phyloP scores from a whole-genome alignment of 2,329 filamentous ascomycete species.

The Cryphonectria nitschkei region DNA sequence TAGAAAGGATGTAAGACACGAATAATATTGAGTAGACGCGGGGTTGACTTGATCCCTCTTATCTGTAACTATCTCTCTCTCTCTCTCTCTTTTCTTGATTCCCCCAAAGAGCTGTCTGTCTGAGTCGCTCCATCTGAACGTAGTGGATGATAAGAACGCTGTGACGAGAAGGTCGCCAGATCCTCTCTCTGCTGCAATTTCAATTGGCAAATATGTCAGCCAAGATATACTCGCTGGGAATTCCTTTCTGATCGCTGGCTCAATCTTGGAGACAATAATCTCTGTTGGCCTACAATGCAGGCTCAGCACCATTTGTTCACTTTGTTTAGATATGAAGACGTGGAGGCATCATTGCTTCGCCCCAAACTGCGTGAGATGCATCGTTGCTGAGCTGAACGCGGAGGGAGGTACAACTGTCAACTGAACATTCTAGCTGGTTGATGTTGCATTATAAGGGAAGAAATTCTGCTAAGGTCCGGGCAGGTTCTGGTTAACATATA shows the following conservation, averaged over 20 bases:
- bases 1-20: background rate
- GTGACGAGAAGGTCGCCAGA: background rate
- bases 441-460: too few relatives aligned
- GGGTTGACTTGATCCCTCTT: background rate
- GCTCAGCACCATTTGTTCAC: background rate
- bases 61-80: background rate
- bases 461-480: background rate
- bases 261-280: too few relatives aligned
- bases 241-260: background rate
- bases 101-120: too few relatives aligned
- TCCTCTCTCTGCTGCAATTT: background rate
- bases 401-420: background rate
- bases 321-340: background rate
- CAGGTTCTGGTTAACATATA: background rate
- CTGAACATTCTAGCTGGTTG: background rate
- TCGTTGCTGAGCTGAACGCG: background rate
- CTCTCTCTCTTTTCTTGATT: too few relatives aligned
- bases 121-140: background rate
- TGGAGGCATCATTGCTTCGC: background rate
- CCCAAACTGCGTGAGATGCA: too few relatives aligned
- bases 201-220: background rate
- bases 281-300: too few relatives aligned
- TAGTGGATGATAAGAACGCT: background rate
- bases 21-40: background rate
- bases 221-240: background rate